These are phyloP conservation scores for Colletotrichum chrysophilum DNA, from an alignment of 2,329 filamentous ascomycete species.

Conservation along the genomic window DNA sequence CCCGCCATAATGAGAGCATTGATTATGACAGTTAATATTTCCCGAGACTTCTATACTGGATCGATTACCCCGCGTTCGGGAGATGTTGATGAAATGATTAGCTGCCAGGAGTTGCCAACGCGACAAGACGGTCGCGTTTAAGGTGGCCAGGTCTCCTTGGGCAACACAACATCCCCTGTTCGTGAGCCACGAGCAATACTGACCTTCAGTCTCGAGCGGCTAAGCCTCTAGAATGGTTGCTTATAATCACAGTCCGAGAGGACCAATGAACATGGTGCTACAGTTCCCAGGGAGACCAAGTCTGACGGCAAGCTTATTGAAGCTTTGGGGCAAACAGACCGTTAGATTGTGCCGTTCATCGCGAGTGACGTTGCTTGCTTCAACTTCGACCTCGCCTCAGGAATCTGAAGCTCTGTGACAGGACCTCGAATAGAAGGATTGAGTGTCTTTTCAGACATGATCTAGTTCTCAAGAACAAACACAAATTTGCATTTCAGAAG, in stretches of 20 bases:
- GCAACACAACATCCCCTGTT: accelerated
- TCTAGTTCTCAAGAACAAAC: accelerated
- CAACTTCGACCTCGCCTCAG: accelerated
- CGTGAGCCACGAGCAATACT: background rate
- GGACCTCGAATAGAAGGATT: accelerated
- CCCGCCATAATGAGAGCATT: background rate
- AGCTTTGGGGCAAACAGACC: background rate
- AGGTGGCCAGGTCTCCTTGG: background rate
- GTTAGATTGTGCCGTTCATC: background rate
- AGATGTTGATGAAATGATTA: background rate
- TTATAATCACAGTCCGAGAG: background rate
- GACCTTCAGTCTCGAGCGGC: background rate
- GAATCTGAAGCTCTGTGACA: accelerated
- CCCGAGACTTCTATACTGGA: background rate
- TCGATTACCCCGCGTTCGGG: background rate
- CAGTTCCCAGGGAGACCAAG: background rate
- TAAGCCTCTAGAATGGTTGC: background rate
- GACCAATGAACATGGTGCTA: background rate
- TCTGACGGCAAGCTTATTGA: background rate
- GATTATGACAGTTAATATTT: accelerated
- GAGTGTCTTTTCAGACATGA: accelerated
- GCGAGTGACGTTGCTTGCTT: background rate
- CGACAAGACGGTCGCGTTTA: background rate
- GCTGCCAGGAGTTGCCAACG: background rate
- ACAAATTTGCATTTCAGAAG: accelerated